Base-by-base conservation (phyloP, 805 yeast genomes). In the Barnettozyma botsteinii region DNA sequence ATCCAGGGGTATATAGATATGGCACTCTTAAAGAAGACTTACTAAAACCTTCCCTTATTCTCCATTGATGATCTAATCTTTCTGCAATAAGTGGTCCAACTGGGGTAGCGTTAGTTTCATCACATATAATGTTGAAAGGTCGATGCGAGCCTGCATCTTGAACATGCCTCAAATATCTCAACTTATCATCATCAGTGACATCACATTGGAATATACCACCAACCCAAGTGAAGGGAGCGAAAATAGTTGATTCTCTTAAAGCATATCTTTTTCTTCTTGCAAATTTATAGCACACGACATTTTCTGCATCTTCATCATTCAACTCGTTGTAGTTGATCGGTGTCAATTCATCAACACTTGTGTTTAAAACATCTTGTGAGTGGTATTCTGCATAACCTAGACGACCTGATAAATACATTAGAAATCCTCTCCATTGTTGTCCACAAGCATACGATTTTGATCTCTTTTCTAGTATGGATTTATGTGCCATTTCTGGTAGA, bases 161-260 rank as follows among this genome's bases (percentile, higher is more conserved):
- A 22, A 51, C 27, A 46, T 30, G 43, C 22, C 38, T 45, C 41
- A 55, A 51, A 37, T 50, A 59, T 22, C 36, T 43, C 32, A 17
- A 26, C 40, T 63, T 67, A 5, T 47, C 48, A 2, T 52, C 58
- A 15, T 51, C 42, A 2, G 67, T 50, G 1, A 71, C 42, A 11
- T 67, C 59, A 50, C 84, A 77, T 40, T 68, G 67, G 55, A 70
- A 83, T 2, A 82, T 48, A 0, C 79, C 87, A 6, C 89, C 91
- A 3, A 83, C 73, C 60, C 75, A 73, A 0, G 77, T 69, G 15
- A 68, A 62, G 0, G 87, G 85, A 13, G 74, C 60, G 50, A 67
- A 78, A 7, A 77, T 52, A 2, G 72, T 66, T 10, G 69, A 37
- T 22, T 67, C 57, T 36, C 77, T 61, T 11, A 54, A 55, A 0